Base-by-base conservation (phyloP, 345 rosid genomes). In the Eucalyptus grandis region DNA sequence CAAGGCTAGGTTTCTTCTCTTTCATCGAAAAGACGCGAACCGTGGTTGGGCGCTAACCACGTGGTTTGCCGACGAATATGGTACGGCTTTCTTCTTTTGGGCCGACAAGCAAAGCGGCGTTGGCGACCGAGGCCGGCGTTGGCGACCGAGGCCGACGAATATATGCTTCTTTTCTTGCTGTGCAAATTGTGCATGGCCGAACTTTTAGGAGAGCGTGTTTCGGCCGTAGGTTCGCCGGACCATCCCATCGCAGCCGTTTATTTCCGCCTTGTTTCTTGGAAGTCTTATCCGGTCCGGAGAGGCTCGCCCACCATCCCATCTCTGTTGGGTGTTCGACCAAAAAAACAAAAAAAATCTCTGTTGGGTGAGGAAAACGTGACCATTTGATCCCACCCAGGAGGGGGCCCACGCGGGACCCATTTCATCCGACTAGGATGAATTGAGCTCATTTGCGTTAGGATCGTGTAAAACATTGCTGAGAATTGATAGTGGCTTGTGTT, bases 131-230 rank as follows among this genome's bases (percentile, higher is more conserved):
- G 3, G 11, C 85, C 15, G 14, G 47, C 47, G 47, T 6, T 40
- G 47, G 9, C 85, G 14, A 11, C 47, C 85, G 1, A 40, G 3
- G 11, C 85, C 15, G 14, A 30, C 47, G 47, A n/a, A n/a, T n/a
- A n/a, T 21, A 6, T 1, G 5, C 47, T 6, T 40, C 14, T 40
- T 37, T 17, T 11, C 21, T 8, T 27, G 4, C 3, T 0, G 83
- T 21, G 83, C 14, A 40, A 77, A 77, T 22, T 19, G 47, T 4
- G 47, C 83, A 4, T 11, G 27, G 14, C 27, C 83, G 83, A 77
- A 37, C 83, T 37, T 77, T 77, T 37, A 6, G 83, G 46, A 2
- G 27, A 40, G 47, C 4, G 83, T 19, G 46, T 72, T 37, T 72
- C 46, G 11, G 27, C 27, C 83, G 83, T 37, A 37, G 27, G 27